These are phyloP conservation scores for Yarrowia hollandica DNA, from an alignment of 805 yeast genomes.

Conservation along the genomic window DNA sequence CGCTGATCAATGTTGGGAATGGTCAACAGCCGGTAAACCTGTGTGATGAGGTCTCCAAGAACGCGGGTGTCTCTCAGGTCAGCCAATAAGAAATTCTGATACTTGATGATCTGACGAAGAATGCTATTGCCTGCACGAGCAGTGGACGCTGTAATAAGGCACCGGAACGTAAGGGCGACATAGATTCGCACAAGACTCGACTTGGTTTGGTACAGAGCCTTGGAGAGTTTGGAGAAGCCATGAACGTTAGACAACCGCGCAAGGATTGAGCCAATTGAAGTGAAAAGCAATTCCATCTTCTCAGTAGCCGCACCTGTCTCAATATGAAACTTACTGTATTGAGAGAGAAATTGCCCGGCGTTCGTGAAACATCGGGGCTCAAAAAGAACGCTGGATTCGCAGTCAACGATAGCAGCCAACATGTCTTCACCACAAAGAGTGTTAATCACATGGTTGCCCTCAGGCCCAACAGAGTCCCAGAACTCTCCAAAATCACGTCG, in stretches of 20 bases:
- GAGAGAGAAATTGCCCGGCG: conserved; percentile 16
- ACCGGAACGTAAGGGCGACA: conserved; percentile 2
- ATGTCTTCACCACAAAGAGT: conserved; percentile 13
- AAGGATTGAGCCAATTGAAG: conserved; percentile 5
- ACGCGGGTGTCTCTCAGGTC: conserved; percentile 6
- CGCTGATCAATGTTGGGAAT: conserved; percentile 19
- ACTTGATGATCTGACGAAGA: conserved; percentile 22
- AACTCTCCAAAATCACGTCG: conserved; percentile 22
- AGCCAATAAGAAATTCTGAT: conserved; percentile 9
- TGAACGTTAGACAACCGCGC: conserved; percentile 4
- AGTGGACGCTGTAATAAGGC: conserved; percentile 1
- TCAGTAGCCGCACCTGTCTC: conserved; percentile 3
- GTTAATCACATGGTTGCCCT: conserved; percentile 18
- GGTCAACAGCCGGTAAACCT: conserved; percentile 9
- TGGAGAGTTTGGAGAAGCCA: conserved; percentile 18
- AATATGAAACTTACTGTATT: conserved; percentile 11
- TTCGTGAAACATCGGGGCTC: conserved; percentile 22
- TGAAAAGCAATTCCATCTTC: conserved; percentile 16
- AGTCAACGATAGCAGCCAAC: conserved; percentile 2
- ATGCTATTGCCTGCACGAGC: conserved; percentile 11
- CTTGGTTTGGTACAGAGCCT: conserved; percentile 24
- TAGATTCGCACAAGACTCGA: conserved; percentile 5
- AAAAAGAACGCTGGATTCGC: conserved; percentile 4
- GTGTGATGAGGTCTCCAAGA: conserved; percentile 15
- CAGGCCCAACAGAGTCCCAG: conserved; percentile 29